Conservation (phyloP, 192 early-diverging fungal genomes). For the Diversispora eburnea region DNA sequence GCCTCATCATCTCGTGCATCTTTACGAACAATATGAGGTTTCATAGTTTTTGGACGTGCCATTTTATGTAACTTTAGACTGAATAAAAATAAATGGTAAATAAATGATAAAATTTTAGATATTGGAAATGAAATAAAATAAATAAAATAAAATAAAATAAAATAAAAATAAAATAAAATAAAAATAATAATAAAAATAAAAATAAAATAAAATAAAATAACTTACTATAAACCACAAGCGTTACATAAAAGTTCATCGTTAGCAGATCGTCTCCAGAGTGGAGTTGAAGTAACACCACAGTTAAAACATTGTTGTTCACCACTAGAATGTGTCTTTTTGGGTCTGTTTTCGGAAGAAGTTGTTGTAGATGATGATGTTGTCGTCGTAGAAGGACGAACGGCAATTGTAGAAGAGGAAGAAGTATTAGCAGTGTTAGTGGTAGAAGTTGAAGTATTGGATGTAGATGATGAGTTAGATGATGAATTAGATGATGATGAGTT, state of each 20-base stretch:
- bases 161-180: background rate
- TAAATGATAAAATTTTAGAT: background rate
- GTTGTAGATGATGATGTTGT: background rate
- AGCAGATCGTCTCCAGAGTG: conserved; percentile 87
- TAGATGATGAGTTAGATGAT: background rate
- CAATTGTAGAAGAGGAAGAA: background rate
- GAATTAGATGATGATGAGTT: background rate
- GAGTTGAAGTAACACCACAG: conserved; percentile 80
- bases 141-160: background rate
- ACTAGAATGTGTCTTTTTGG: conserved; percentile 21
- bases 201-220: background rate
- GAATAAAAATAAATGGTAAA: background rate
- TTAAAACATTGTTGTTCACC: conserved; percentile 43
- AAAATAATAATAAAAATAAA: background rate
- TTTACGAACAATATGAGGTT: conserved; percentile 66
- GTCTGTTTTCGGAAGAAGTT: background rate
- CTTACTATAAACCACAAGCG: conserved; percentile 92
- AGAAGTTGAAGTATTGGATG: background rate
- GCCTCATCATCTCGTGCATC: conserved; percentile 41
- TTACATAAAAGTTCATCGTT: conserved; percentile 91
- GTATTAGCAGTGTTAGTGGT: too few species aligned
- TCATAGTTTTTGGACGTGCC: conserved; percentile 73
- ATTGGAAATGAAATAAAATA: background rate
- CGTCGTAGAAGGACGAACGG: background rate
- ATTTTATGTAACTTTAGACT: conserved; percentile 80